A percentile compares a stretch with the other conserved stretches of the same genome.
These are phyloP conservation scores for Piloderma croceum DNA, from an alignment of 768 basidiomycete genomes.

Conservation along the genomic window DNA sequence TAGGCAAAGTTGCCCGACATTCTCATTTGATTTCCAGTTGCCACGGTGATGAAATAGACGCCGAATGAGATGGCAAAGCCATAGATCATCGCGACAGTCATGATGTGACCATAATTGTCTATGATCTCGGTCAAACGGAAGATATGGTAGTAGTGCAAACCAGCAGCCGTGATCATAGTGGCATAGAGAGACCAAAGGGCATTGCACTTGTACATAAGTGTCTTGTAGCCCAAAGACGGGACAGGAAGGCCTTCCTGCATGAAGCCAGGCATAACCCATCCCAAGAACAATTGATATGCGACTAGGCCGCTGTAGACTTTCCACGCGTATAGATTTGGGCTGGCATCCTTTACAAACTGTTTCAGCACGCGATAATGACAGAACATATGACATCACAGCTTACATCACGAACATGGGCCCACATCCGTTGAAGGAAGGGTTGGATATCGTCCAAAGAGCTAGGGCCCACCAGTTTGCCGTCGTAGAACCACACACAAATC, in stretches of 20 bases:
- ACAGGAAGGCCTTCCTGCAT: constrained; percentile 94
- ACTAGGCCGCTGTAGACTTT: constrained; percentile 88
- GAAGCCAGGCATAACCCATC: constrained; percentile 87
- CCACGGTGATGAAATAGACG: constrained; percentile 74
- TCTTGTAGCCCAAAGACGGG: constrained; percentile 88
- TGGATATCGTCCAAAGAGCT: constrained; percentile 59
- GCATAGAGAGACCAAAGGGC: constrained; percentile 80
- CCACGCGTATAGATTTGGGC: constrained; percentile 84
- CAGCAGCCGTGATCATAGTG: constrained; percentile 69
- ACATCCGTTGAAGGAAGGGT: constrained; percentile 80
- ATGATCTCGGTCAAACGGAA: constrained; percentile 94
- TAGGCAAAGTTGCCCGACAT: constrained; percentile 96
- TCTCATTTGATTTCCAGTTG: constrained; percentile 74
- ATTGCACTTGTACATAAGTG: constrained; percentile 95
- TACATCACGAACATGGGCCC: constrained; percentile 78
- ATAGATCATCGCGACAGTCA: constrained; percentile 92
- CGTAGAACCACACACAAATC: constrained; percentile 96
- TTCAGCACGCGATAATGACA: too few relatives aligned
- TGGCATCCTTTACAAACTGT: constrained; percentile 76
- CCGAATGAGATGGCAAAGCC: constrained; percentile 78
- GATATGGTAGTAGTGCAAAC: constrained; percentile 70
- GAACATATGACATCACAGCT: constrained; percentile 16
- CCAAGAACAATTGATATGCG: constrained; percentile 84
- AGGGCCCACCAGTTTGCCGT: constrained; percentile 74
- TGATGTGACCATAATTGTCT: constrained; percentile 92